These are phyloP conservation scores for Kwoniella europaea DNA, from an alignment of 768 basidiomycete genomes.

Conservation along the genomic window DNA sequence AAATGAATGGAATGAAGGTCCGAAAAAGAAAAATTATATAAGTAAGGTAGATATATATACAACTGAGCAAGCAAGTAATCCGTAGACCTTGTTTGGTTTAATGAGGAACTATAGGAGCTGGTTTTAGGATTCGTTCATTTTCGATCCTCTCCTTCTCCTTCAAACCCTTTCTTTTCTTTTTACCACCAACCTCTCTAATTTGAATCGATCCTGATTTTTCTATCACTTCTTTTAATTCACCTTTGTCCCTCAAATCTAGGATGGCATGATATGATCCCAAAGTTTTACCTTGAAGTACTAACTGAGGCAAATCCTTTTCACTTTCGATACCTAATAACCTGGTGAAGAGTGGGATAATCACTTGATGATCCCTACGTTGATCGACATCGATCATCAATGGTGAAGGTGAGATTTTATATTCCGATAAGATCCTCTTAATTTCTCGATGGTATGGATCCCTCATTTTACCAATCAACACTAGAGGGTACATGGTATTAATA, in stretches of 20 bases:
- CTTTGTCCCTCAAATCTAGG: slow-evolving; percentile 40
- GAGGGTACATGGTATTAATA: slow-evolving; percentile 51
- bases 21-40: neutral
- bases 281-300: slow-evolving; percentile 45
- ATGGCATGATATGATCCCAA: slow-evolving; percentile 51
- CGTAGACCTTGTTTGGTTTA: neutral
- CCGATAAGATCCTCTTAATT: slow-evolving; percentile 50
- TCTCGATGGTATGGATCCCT: slow-evolving; percentile 57
- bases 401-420: slow-evolving; percentile 51
- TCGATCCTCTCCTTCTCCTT: slow-evolving; percentile 53
- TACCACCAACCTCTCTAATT: slow-evolving; percentile 38
- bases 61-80: neutral
- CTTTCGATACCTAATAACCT: slow-evolving; percentile 35
- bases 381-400: slow-evolving; percentile 57
- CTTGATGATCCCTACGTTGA: slow-evolving; percentile 43
- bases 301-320: slow-evolving; percentile 48
- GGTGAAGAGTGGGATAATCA: slow-evolving; percentile 48
- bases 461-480: slow-evolving; percentile 56
- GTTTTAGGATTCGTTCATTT: slow-evolving; percentile 53
- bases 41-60: neutral
- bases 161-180: slow-evolving; percentile 53
- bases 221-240: slow-evolving; percentile 35
- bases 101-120: slow-evolving; percentile 40
- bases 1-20: neutral
- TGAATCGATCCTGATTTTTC: slow-evolving; percentile 38